Base-by-base conservation (phyloP, 2,329 filamentous ascomycete species). In the Fusarium burgessii region DNA sequence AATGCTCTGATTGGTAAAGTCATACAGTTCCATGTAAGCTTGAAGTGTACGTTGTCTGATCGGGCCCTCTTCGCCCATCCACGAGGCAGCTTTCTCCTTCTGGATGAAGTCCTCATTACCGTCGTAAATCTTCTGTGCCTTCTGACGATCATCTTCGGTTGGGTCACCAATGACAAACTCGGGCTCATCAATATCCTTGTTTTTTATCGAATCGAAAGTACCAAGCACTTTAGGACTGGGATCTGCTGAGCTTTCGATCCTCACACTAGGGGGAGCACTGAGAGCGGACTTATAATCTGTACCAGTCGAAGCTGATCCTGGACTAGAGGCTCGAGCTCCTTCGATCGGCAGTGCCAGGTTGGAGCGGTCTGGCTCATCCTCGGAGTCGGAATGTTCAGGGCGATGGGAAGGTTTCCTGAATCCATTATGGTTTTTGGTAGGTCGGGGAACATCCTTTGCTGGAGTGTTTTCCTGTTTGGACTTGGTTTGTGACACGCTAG, bases 21-120 rank as follows among this genome's bases (percentile, higher is more conserved):
- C 92, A 78, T 95, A 98, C 14, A 98, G 84, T 66, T 94, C 91
- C 92, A 99, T 97, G 80, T 97, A 99, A 1, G 95, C 95, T 71
- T 83, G 82, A 25, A 91, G 78, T 1, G 88, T 89, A 25, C 88
- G 83, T 75, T 89, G 86, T 18, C 89, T 84, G 35, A 89, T 81
- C 4, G 84, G 84, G 1, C 88, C 88, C 68, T 91, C 89, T 75
- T 96, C 93, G 74, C 96, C 96, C 81, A 98, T 91, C 91, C 94
- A 97, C 32, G 94, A 88, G 29, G 95, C 94, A 18, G 95, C 94
- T 78, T 92, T 91, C 35, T 92, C 90, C 77, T 93, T 94, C 42
- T 87, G 87, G 25, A 96, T 90, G 65, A 95, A 92, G 55, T 93
- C 91, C 77, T 97, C 94, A 66, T 91, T 89, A 41, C 95, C 94